phyloP scores from a whole-genome alignment of 108 stramenopile genomes.

The Cyclotella choctawhatcheeana region DNA sequence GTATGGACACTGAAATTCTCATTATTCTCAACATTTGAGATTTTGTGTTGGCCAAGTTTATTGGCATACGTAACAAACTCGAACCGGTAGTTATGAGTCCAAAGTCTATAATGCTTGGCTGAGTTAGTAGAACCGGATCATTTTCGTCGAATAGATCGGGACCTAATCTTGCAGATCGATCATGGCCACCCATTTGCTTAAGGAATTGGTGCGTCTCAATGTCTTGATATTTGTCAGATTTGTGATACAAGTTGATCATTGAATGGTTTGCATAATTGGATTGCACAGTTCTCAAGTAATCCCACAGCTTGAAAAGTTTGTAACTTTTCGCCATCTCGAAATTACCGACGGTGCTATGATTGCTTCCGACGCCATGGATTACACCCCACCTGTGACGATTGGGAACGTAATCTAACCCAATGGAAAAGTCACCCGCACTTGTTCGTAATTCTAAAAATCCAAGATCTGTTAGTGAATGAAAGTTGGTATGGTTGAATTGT shows the following conservation, averaged over 20 bases:
- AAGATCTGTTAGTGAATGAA: constrained; percentile 39
- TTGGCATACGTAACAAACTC: constrained; percentile 20
- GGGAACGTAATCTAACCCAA: constrained; percentile 57
- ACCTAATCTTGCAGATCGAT: neutral
- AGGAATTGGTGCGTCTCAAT: neutral
- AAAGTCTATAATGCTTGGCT: constrained; percentile 50
- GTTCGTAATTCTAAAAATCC: constrained; percentile 65
- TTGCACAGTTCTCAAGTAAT: neutral
- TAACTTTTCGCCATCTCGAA: constrained; percentile 27
- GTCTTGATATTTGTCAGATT: neutral
- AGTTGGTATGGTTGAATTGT: too few species aligned
- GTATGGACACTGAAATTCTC: constrained; percentile 44
- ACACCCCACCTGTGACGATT: constrained; percentile 17
- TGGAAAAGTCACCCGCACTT: constrained; percentile 51
- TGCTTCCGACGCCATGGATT: constrained; percentile 14
- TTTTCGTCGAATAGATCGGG: neutral
- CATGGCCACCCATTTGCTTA: neutral
- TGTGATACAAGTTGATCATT: neutral
- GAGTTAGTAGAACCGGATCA: constrained; percentile 35
- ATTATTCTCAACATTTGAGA: constrained; percentile 45
- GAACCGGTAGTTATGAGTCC: constrained; percentile 53
- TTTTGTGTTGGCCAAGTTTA: constrained; percentile 48
- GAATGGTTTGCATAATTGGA: neutral
- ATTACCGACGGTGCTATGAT: constrained; percentile 27
- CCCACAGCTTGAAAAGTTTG: constrained; percentile 10